Evolutionary conservation across 768 basidiomycete species (phyloP), one percentile per base, ranked within the genome.

Genomic region (Myochromella boudieri): DNA sequence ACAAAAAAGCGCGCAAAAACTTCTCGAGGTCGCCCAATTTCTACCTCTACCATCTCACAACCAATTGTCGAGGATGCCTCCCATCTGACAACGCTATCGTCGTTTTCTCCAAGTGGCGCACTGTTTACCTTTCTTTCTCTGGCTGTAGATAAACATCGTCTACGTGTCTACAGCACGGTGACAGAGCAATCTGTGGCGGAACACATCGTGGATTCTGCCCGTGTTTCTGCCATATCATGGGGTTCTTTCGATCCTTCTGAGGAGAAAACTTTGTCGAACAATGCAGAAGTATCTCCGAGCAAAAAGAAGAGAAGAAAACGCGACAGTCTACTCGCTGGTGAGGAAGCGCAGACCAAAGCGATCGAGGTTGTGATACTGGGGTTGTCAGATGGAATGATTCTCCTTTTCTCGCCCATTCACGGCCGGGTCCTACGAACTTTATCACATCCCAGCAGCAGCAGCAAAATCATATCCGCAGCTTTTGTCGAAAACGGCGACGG

Each of bases 111-210:
- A 4, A 67, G 72, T 47, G 78, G 75, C 43, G 65, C 69, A 44
- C 66, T 78, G 28, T 85, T 85, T 57, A 82, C 79, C 1, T 74
- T 81, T 42, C 63, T 84, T 22, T 82, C 82, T 8, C 72, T 86
- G 18, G 76, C 84, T 2, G 73, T 87, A 42, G 84, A 87, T 72
- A 87, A 84, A 63, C 84, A 87, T 59, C 76, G 83, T 36, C 65
- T 86, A 46, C 81, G 83, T 56, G 70, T 86, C 29, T 84, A 82
- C 61, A 75, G 84, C 60, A 77, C 80, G 7, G 53, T 69, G 6
- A 71, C 79, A n/a, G 75, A 72, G 28, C 73, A 76, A 51, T 73
- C 79, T 25, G 63, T 79, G 17, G 76, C 82, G 3, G 84, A 87
- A 61, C 67, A 82, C 63, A 70, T 73, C 14, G 59, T 84, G 15